phyloP scores from a whole-genome alignment of 306 rosid species.

The Acmispon strigosus region DNA sequence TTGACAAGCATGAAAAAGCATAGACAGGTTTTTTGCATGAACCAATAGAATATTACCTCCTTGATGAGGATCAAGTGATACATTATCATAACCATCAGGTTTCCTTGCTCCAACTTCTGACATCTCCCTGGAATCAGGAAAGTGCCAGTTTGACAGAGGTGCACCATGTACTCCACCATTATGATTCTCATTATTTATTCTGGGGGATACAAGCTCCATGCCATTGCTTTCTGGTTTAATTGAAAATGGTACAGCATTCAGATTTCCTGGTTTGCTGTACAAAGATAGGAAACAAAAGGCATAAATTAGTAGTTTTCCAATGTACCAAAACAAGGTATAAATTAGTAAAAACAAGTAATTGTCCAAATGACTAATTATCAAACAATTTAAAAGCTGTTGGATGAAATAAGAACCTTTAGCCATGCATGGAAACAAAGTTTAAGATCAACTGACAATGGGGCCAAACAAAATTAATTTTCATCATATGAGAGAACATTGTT shows the following conservation, averaged over 20 bases:
- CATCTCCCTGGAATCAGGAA: slow-evolving; percentile 56
- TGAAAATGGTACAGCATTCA: slow-evolving; percentile 40
- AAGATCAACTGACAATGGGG: too few species aligned
- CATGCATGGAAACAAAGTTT: too few species aligned
- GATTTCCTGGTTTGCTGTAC: slow-evolving; percentile 53
- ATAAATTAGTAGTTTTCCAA: slow-evolving; percentile 10
- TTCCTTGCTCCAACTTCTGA: slow-evolving; percentile 57
- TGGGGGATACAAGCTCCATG: slow-evolving; percentile 78
- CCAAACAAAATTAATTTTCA: slow-evolving; percentile 3
- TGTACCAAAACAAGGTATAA: too few species aligned
- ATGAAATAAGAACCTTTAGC: slow-evolving; percentile 7
- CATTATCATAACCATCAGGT: slow-evolving; percentile 53
- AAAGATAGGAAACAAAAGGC: slow-evolving; percentile 12
- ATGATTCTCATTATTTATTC: slow-evolving; percentile 53
- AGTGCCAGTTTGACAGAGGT: slow-evolving; percentile 54
- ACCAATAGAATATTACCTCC: slow-evolving; percentile 46
- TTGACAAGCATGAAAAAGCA: not conserved
- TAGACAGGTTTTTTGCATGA: not conserved
- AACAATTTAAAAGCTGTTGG: slow-evolving; percentile 2
- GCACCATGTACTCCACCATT: slow-evolving; percentile 42
- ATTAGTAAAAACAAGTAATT: slow-evolving; percentile 3
- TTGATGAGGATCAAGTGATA: slow-evolving; percentile 55
- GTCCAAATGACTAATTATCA: not conserved
- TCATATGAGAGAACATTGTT: not conserved
- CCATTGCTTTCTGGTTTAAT: slow-evolving; percentile 47